These are phyloP conservation scores for Musa itinerans DNA, from an alignment of 176 grass and related monocot species.

Conservation along the genomic window DNA sequence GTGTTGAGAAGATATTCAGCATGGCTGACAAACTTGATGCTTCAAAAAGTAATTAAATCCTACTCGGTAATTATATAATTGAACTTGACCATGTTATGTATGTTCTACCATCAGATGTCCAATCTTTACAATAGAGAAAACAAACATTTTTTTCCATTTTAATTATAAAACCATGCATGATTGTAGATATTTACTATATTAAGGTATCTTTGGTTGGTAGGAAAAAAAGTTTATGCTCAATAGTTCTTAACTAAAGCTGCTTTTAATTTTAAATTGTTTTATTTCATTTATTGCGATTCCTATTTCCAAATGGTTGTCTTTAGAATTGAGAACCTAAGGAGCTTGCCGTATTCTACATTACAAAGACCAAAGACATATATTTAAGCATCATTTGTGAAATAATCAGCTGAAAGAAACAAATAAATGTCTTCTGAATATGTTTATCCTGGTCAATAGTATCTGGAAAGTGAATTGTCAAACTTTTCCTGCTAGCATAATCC, in stretches of 20 bases:
- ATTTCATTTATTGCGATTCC: not conserved
- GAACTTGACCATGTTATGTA: not conserved
- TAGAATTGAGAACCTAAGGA: not conserved
- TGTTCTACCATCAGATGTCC: not conserved
- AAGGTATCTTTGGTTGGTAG: not conserved
- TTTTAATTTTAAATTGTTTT: not conserved
- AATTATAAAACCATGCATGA: not conserved
- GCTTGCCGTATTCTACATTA: no score
- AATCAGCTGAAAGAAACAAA: not conserved
- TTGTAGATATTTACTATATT: not conserved
- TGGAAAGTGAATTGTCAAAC: no score
- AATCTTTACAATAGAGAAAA: not conserved
- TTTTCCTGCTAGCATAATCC: no score
- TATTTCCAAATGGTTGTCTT: not conserved
- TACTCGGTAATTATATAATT: no score
- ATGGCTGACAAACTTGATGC: not conserved
- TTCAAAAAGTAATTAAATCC: not conserved
- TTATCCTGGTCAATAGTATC: no score
- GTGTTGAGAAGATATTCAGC: not conserved
- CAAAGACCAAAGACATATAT: no score
- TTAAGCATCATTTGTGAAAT: no score
- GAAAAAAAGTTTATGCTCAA: not conserved
- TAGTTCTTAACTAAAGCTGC: not conserved
- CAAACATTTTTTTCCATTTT: not conserved
- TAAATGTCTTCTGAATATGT: not conserved